phyloP scores from a whole-genome alignment of 1,284 basidiomycete genomes.

The Ganoderma multipileum region DNA sequence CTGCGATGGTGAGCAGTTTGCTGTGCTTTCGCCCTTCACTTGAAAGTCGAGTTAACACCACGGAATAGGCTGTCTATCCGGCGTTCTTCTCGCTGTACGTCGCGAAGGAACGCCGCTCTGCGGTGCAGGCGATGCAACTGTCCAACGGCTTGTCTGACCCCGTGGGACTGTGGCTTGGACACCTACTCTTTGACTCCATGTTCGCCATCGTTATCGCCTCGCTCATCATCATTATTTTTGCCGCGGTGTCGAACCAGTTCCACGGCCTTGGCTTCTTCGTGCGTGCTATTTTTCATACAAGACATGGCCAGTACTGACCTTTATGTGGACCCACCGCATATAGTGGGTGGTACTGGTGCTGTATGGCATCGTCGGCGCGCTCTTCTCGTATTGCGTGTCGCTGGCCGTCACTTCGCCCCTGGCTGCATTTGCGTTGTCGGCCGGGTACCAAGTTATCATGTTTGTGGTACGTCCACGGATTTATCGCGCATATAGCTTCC shows the following conservation, averaged over 20 bases:
- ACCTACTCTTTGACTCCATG: constrained; percentile 77
- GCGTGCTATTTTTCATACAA: constrained; percentile 40
- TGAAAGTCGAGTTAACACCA: background rate
- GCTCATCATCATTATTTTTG: constrained; percentile 69
- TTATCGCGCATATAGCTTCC: background rate
- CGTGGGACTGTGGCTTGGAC: constrained; percentile 79
- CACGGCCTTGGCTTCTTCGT: constrained; percentile 74
- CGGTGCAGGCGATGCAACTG: constrained; percentile 79
- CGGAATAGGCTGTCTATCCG: constrained; percentile 68
- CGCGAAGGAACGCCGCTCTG: constrained; percentile 67
- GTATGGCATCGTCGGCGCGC: constrained; percentile 71
- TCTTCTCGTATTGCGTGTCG: constrained; percentile 75
- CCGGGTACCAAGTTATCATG: constrained; percentile 79
- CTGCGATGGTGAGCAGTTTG: constrained; percentile 61
- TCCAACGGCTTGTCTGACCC: constrained; percentile 81
- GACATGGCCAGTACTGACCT: too few species aligned
- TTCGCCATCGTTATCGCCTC: constrained; percentile 64
- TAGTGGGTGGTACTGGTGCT: constrained; percentile 77
- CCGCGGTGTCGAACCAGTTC: constrained; percentile 65
- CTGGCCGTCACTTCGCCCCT: constrained; percentile 71
- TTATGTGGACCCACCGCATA: background rate
- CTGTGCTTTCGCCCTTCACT: too few species aligned
- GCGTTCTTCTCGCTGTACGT: constrained; percentile 85
- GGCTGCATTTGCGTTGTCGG: constrained; percentile 75
- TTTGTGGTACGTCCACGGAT: constrained; percentile 58